These are phyloP conservation scores for Fraxinus latifolia DNA, from an alignment of 305 asterid species.

Conservation along the genomic window DNA sequence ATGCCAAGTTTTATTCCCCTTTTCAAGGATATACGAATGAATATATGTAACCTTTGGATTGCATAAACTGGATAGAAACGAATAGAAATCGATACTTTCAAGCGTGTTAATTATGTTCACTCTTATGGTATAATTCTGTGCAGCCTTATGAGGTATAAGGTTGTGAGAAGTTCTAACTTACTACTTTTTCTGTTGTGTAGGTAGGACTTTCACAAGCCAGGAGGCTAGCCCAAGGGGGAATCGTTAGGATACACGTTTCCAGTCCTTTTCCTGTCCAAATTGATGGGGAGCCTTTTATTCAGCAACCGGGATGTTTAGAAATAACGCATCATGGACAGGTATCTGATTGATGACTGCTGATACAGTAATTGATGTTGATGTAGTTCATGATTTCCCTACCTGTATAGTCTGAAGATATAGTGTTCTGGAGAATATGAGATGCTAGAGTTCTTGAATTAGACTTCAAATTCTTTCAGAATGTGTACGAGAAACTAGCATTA, in stretches of 20 bases:
- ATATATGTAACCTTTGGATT: neutral
- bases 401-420: slow-evolving; percentile 5
- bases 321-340: slow-evolving; percentile 81
- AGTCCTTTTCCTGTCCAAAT: slow-evolving; percentile 88
- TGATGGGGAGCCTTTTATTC: slow-evolving; percentile 85
- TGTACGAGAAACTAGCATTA: neutral
- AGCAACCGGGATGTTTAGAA: slow-evolving; percentile 78
- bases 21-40: neutral
- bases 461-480: slow-evolving; percentile 2
- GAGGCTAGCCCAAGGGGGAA: slow-evolving; percentile 77
- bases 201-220: slow-evolving; percentile 91
- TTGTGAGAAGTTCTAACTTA: slow-evolving; percentile 14
- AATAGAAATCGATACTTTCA: neutral
- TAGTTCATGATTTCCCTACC: neutral
- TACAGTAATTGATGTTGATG: neutral
- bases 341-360: slow-evolving; percentile 12
- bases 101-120: neutral
- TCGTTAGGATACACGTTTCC: slow-evolving; percentile 53
- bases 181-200: slow-evolving; percentile 33
- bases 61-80: neutral
- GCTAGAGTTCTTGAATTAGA: neutral
- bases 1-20: neutral
- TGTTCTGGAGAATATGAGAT: neutral
- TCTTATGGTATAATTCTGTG: slow-evolving; percentile 5
- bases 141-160: neutral